These are phyloP conservation scores for Papiliotrema fonsecae DNA, from an alignment of 1,284 basidiomycete genomes.

Conservation along the genomic window DNA sequence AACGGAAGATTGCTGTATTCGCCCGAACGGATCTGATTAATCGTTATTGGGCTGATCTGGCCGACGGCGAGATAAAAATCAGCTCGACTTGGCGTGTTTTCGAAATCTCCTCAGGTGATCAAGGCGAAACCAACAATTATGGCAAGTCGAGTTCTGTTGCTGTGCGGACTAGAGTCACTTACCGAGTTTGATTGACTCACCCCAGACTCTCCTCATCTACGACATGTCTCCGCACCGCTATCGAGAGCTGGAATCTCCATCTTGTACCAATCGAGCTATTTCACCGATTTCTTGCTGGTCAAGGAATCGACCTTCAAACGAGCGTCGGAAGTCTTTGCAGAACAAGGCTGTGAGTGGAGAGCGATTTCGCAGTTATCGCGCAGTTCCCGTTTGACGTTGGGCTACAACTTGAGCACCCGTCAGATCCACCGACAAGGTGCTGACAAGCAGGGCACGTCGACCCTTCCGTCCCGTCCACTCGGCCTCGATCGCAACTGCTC, in stretches of 20 bases:
- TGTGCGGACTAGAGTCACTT: neutral
- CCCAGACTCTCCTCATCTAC: conserved; percentile 50
- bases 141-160: conserved; percentile 19
- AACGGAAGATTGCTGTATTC: conserved; percentile 38
- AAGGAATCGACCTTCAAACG: conserved; percentile 33
- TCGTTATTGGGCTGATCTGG: conserved; percentile 23
- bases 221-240: conserved; percentile 70
- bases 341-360: conserved; percentile 34
- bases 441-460: conserved; percentile 27
- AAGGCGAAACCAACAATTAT: conserved; percentile 29
- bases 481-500: conserved; percentile 19
- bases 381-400: too few species aligned
- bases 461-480: conserved; percentile 10
- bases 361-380: too few species aligned
- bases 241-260: conserved; percentile 76
- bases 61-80: conserved; percentile 22
- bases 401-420: neutral
- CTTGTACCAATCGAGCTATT: conserved; percentile 76
- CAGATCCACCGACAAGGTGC: neutral
- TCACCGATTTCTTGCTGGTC: conserved; percentile 75
- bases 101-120: conserved; percentile 38
- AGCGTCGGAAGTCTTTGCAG: conserved; percentile 29
- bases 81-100: conserved; percentile 41
- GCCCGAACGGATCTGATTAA: conserved; percentile 26
- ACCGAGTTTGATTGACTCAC: neutral